Evolutionary conservation across 2,329 filamentous ascomycete species (phyloP), one percentile per base, ranked within the genome.

Genomic region (Verticillium tricorpus): DNA sequence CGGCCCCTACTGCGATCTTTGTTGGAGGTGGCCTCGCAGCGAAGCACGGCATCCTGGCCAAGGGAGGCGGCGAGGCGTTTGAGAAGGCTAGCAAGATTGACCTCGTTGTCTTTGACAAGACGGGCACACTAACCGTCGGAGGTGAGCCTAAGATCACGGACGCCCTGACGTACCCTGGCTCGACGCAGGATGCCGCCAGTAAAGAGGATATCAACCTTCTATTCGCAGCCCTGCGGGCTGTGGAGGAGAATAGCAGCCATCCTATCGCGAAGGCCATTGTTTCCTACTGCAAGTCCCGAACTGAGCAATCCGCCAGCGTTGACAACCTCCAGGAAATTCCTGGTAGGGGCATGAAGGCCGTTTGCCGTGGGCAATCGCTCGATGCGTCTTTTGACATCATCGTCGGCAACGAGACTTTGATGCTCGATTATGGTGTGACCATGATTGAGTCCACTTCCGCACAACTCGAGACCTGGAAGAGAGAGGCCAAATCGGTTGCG

Each of bases 41-140:
- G 7, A 88, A 89, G 71, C 78, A 91, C 69, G 92, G 92, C 1
- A 92, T 96, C 60, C 80, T 96, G 1, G 91, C 90, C 67, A 92
- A 93, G 74, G 91, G 92, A 25, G 92, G 92, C 25, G 92, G 92
- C 37, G 90, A 93, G 71, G 92, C 91, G 0, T 94, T 95, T 71
- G 90, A 94, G 72, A 92, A 92, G 76, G 91, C 91, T 4, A 93
- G 90, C 71, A 85, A 84, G 12, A 82, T 93, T 55, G 87, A 92
- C 72, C 89, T 88, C 59, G 87, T 95, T 45, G 89, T 95, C 1
- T 95, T 96, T 71, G 92, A 96, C 80, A 95, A 96, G 80, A 96
- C 92, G 0, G 92, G 92, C 1, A 96, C 92, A 0, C 77, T 96
- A 62, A 95, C 92, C 0, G 79, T 89, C 68, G 80, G 90, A 5